A percentile compares a stretch with the other conserved stretches of the same genome.
Evolutionary conservation across 2,329 filamentous ascomycete species (phyloP).

Genomic region (Colletotrichum ledebouriae): DNA sequence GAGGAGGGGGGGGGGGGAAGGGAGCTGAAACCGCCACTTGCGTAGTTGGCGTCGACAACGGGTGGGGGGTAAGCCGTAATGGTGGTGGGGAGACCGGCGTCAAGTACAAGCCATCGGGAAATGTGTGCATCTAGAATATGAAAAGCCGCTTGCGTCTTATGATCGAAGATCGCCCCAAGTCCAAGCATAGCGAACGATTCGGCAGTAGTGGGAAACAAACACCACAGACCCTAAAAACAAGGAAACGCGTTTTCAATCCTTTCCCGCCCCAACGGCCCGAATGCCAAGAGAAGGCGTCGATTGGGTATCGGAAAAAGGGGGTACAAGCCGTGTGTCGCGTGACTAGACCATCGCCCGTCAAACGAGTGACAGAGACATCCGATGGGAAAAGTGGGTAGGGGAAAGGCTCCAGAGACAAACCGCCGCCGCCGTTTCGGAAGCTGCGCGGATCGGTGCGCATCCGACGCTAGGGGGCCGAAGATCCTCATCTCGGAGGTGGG

Average conservation of each 20-base stretch:
- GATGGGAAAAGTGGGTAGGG: background rate
- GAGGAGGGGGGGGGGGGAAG: too few species aligned
- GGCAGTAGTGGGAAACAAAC: background rate
- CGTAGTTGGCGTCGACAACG: slow-evolving; percentile 29
- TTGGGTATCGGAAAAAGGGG: slow-evolving; percentile 1
- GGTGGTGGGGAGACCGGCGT: background rate
- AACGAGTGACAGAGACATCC: background rate
- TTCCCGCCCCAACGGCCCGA: slow-evolving; percentile 4
- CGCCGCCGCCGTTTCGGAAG: slow-evolving; percentile 32
- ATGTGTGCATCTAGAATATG: background rate
- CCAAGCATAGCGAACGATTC: too few species aligned
- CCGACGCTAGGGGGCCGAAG: slow-evolving; percentile 34
- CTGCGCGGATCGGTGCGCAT: slow-evolving; percentile 24
- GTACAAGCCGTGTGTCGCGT: background rate
- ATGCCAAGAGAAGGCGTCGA: background rate
- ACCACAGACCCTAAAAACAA: background rate
- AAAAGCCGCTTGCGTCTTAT: slow-evolving; percentile 12
- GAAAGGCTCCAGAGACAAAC: background rate
- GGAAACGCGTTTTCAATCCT: background rate
- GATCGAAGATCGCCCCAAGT: too few species aligned
- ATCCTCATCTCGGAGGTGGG: slow-evolving; percentile 38
- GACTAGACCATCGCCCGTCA: background rate
- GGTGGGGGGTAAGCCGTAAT: too few species aligned
- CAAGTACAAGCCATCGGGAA: too few species aligned
- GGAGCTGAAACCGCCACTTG: slow-evolving; percentile 40